A percentile compares a stretch with the other conserved stretches of the same genome.
phyloP scores from a whole-genome alignment of 2,329 filamentous ascomycete genomes.

The Scedosporium boydii region DNA sequence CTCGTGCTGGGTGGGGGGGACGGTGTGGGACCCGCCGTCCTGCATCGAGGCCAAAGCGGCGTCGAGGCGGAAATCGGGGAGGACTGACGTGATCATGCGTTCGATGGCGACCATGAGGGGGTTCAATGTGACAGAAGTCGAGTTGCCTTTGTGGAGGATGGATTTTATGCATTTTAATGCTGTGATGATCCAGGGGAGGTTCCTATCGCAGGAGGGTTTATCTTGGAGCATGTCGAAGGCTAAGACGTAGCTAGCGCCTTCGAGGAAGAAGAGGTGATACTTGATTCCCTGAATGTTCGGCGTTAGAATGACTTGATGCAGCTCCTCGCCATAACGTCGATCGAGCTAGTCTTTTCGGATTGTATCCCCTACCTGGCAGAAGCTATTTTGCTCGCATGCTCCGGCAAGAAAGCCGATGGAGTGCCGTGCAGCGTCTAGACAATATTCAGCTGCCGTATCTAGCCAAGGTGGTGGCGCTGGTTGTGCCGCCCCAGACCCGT shows the following conservation, averaged over 20 bases:
- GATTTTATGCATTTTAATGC: neutral
- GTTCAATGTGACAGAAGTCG: slow-evolving; percentile 13
- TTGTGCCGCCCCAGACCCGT: slow-evolving; percentile 16
- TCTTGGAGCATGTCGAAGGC: slow-evolving; percentile 33
- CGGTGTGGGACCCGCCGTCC: neutral
- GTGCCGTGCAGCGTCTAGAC: slow-evolving; percentile 28
- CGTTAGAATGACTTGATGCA: neutral
- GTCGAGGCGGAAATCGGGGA: slow-evolving; percentile 17
- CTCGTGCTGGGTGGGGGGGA: neutral
- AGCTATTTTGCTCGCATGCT: slow-evolving; percentile 26
- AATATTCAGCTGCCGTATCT: slow-evolving; percentile 31
- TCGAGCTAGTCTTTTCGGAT: neutral
- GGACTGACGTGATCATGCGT: slow-evolving; percentile 19
- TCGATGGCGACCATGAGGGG: slow-evolving; percentile 17
- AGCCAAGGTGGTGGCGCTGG: slow-evolving; percentile 22
- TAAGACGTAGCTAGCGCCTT: slow-evolving; percentile 29
- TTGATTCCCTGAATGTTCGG: slow-evolving; percentile 24
- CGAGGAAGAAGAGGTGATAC: slow-evolving; percentile 33
- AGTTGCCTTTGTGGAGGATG: neutral
- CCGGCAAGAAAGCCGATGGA: slow-evolving; percentile 29
- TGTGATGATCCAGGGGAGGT: slow-evolving; percentile 27
- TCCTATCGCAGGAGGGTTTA: slow-evolving; percentile 21
- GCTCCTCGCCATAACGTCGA: neutral
- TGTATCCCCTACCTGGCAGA: slow-evolving; percentile 25
- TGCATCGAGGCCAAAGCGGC: slow-evolving; percentile 1